Percentiles rank a stretch among this genome's conserved stretches.
phyloP scores from a whole-genome alignment of 441 rosid species.

The Syzygium malaccense region DNA sequence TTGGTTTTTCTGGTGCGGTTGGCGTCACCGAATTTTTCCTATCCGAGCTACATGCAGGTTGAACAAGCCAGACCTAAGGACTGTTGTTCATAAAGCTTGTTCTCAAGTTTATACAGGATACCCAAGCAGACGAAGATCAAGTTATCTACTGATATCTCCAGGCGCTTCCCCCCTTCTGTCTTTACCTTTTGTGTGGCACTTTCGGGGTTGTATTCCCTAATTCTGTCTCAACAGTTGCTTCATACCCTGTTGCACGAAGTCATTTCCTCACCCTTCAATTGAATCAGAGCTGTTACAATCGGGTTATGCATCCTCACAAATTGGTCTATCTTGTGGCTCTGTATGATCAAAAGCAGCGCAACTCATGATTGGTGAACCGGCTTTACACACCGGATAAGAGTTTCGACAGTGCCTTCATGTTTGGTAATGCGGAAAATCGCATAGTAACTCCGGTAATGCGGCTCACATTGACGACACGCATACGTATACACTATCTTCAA shows the following conservation, averaged over 20 bases:
- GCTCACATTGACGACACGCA: neutral
- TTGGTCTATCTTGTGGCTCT: neutral
- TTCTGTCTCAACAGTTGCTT: neutral
- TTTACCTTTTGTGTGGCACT: neutral
- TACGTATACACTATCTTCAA: neutral
- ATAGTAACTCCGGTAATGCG: neutral
- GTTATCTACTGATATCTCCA: neutral
- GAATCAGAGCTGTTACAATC: neutral
- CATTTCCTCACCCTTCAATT: neutral
- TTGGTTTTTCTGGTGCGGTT: conserved; percentile 25
- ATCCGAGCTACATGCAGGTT: conserved; percentile 72
- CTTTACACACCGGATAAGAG: neutral
- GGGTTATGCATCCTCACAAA: neutral
- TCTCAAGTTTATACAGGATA: conserved; percentile 39
- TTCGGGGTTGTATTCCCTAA: neutral
- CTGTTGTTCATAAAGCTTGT: conserved; percentile 64
- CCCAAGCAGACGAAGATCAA: conserved; percentile 10
- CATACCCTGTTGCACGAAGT: neutral
- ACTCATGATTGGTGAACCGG: neutral
- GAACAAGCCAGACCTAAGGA: conserved; percentile 55
- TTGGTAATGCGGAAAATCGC: neutral
- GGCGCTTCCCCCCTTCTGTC: neutral
- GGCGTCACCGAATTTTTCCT: conserved; percentile 89
- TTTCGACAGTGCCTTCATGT: neutral
- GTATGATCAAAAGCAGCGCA: neutral